Evolutionary conservation across 2,329 filamentous ascomycete genomes (phyloP), one percentile per base, ranked within the genome.

Genomic region (Penicillium sp.): DNA sequence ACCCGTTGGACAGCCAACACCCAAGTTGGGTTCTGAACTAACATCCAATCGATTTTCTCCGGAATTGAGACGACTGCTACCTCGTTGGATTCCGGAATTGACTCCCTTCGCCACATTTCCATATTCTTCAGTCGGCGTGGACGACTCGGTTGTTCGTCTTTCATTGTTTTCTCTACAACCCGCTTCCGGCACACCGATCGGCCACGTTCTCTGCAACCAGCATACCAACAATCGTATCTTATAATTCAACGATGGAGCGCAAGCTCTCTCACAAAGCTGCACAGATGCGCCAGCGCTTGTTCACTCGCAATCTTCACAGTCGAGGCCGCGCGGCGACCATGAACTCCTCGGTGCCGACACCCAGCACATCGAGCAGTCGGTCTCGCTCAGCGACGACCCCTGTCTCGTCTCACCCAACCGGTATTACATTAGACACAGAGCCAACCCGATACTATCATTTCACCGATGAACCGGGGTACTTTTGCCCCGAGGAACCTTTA

Each of bases 381-480:
- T 61, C 60, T 37, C 64, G 59, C 14, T 65, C 64, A 46, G 57
- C 59, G 2, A 61, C 63, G 5, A 60, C 49, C 22, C 57, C 63
- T 22, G 49, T 49, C 31, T 63, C 53, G 41, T 56, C 45, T 27
- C 62, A 41, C 26, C 26, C 51, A 10, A 45, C 41, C 16, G 49
- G 43, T 29, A 29, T 35, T 22, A 41, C 44, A 19, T 53, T 41
- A 47, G 29, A 27, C 44, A 58, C 59, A 8, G 54, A 69, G 33
- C 43, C 53, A 31, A 63, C 56, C 13, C 63, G 67, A 19, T 62
- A 64, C 43, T 75, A 73, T 57, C 68, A 73, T 43, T 73, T 76
- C 53, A 65, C 66, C 14, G 74, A 76, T 46, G 72, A 73, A 7
- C 63, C 70, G 1, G 66, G 66, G 24, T 64, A 68, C 52, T 71